Conservation (phyloP, 768 basidiomycete species). For the Leccinum barrowsii region DNA sequence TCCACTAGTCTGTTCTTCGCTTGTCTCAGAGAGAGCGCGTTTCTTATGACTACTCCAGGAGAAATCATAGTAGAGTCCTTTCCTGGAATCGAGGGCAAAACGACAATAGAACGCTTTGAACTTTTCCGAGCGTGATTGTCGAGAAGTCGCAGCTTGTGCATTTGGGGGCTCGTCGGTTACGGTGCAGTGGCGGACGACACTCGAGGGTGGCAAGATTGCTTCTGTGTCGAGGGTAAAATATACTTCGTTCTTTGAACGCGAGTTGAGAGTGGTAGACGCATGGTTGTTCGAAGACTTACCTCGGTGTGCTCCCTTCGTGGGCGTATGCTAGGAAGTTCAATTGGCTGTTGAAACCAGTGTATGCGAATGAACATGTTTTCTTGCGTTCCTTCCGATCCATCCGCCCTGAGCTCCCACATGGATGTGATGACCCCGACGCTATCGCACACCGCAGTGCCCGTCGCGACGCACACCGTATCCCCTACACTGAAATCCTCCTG, state of each 20-base stretch:
- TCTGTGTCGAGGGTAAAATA: constrained; percentile 58
- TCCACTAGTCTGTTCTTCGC: constrained; percentile 35
- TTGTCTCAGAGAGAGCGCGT: constrained; percentile 32
- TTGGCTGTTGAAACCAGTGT: constrained; percentile 75
- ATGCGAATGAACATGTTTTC: constrained; percentile 53
- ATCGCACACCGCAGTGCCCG: constrained; percentile 40
- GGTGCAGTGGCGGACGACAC: constrained; percentile 50
- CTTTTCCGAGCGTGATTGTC: constrained; percentile 10
- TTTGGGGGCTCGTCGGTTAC: constrained; percentile 34
- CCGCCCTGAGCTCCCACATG: constrained; percentile 55
- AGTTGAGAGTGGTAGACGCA: neutral
- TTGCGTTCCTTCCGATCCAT: constrained; percentile 26
- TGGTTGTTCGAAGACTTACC: constrained; percentile 36
- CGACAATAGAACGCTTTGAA: constrained; percentile 47
- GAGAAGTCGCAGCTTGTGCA: constrained; percentile 13
- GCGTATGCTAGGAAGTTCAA: constrained; percentile 57
- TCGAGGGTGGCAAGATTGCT: constrained; percentile 47
- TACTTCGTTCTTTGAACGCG: constrained; percentile 59
- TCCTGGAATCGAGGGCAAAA: constrained; percentile 53
- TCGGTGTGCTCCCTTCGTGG: constrained; percentile 57
- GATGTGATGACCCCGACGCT: constrained; percentile 69
- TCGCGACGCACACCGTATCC: constrained; percentile 62
- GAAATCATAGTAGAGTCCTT: constrained; percentile 61
- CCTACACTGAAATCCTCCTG: constrained; percentile 49
- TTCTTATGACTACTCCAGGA: constrained; percentile 51